A percentile compares a stretch with the other conserved stretches of the same genome.
These are phyloP conservation scores for Amyloporia xantha DNA, from an alignment of 768 basidiomycete species.

Conservation along the genomic window DNA sequence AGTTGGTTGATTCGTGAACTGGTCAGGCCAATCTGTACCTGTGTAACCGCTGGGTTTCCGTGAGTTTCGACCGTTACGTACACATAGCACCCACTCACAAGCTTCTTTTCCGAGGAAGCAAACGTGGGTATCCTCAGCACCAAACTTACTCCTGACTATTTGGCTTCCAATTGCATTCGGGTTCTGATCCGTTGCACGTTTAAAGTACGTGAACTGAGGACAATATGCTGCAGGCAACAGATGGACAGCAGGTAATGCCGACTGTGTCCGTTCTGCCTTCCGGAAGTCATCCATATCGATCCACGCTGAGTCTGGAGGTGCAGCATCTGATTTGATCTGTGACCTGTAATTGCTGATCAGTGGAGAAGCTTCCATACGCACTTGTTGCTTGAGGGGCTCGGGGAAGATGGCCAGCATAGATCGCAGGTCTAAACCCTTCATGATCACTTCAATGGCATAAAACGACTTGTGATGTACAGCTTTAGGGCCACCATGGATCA, in stretches of 20 bases:
- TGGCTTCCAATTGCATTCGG: constrained; percentile 34
- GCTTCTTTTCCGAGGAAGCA: constrained; percentile 73
- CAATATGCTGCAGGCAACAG: constrained; percentile 69
- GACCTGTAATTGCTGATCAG: constrained; percentile 44
- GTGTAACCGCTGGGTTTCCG: constrained; percentile 42
- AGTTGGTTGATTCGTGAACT: constrained; percentile 49
- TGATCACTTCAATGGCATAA: constrained; percentile 78
- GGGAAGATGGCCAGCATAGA: constrained; percentile 72
- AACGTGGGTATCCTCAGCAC: constrained; percentile 73
- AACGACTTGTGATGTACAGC: constrained; percentile 73
- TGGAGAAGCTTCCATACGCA: constrained; percentile 41
- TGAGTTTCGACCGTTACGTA: constrained; percentile 3
- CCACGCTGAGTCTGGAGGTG: constrained; percentile 53
- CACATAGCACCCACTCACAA: constrained; percentile 36
- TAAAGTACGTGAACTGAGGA: constrained; percentile 81
- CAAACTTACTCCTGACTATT: constrained; percentile 68
- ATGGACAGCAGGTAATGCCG: constrained; percentile 51
- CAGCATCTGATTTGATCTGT: constrained; percentile 37
- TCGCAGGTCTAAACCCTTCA: constrained; percentile 71
- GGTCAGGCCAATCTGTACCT: constrained; percentile 60
- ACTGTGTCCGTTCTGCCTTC: constrained; percentile 57
- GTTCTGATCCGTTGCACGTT: constrained; percentile 33
- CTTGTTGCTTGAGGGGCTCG: constrained; percentile 59
- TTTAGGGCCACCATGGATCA: constrained; percentile 52
- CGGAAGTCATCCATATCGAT: constrained; percentile 76